Evolutionary conservation across 345 rosid genomes (phyloP).

Genomic region (Gossypium sturtianum): DNA sequence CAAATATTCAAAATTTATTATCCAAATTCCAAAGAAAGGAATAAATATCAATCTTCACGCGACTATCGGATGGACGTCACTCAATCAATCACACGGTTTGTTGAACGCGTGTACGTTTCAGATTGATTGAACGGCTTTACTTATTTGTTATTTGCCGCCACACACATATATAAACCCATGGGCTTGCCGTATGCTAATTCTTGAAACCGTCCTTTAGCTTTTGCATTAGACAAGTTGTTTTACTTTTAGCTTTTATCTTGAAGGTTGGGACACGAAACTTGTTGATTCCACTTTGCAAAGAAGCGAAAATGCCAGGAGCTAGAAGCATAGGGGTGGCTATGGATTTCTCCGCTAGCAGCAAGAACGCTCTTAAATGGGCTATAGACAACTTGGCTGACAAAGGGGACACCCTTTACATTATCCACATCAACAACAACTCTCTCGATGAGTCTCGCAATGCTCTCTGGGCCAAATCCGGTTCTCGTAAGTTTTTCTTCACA

Average conservation of each 20-base stretch:
- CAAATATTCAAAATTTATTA: too few relatives aligned
- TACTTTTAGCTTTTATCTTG: too few relatives aligned
- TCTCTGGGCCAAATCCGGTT: slow-evolving; percentile 65
- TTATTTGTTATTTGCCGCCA: neutral
- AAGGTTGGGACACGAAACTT: too few relatives aligned
- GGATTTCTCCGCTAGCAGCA: slow-evolving; percentile 96
- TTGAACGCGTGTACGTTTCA: neutral
- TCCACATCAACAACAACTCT: slow-evolving; percentile 51
- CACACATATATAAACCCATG: neutral
- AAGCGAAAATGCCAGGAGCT: slow-evolving; percentile 48
- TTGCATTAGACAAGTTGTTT: neutral
- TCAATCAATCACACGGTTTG: too few relatives aligned
- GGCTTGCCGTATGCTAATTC: neutral
- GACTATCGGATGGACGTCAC: too few relatives aligned
- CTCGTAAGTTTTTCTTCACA: slow-evolving; percentile 46
- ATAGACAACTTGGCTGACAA: slow-evolving; percentile 65
- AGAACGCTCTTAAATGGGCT: slow-evolving; percentile 84
- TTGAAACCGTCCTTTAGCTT: neutral
- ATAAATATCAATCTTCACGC: too few relatives aligned
- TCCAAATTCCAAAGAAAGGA: too few relatives aligned
- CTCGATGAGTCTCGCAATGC: slow-evolving; percentile 41
- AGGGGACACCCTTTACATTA: slow-evolving; percentile 64
- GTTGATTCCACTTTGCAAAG: too few relatives aligned
- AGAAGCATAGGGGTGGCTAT: slow-evolving; percentile 74
- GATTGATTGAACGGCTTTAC: neutral